Evolutionary conservation across 1,139 yeast species (phyloP).

Genomic region (Keqinozyma sinolaborantium): DNA sequence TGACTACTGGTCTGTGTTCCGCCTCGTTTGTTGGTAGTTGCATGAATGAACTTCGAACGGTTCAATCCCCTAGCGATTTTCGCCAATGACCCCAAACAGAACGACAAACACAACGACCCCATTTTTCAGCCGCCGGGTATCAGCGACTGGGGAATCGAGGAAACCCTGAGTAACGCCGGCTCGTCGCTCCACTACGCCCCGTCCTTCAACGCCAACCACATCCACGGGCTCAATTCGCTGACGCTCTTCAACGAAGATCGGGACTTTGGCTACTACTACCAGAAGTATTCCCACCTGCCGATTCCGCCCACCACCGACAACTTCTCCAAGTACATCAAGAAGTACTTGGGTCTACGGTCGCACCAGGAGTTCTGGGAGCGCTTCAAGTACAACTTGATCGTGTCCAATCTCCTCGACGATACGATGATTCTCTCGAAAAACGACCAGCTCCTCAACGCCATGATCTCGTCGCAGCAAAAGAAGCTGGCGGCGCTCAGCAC

Average conservation of each 20-base stretch:
- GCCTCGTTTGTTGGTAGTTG: too few species aligned
- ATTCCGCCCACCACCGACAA: constrained; percentile 18
- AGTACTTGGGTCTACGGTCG: constrained; percentile 22
- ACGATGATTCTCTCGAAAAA: constrained; percentile 43
- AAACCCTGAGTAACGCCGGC: constrained; percentile 12
- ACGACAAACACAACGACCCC: constrained; percentile 1
- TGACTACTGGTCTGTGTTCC: too few species aligned
- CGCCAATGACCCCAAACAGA: constrained; percentile 4
- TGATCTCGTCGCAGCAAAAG: constrained; percentile 5
- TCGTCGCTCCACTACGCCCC: constrained; percentile 2
- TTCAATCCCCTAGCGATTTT: constrained; percentile 29
- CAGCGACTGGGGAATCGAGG: constrained; percentile 46
- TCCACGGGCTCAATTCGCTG: constrained; percentile 2
- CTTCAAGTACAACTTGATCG: constrained; percentile 38
- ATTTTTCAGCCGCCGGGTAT: constrained; percentile 9
- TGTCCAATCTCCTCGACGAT: constrained; percentile 41
- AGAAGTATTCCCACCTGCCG: constrained; percentile 3
- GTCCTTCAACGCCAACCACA: constrained; percentile 5
- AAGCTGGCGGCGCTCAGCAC: neutral
- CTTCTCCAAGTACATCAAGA: constrained; percentile 23
- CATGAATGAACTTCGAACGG: constrained; percentile 31
- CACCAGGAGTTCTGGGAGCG: constrained; percentile 34
- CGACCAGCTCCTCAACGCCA: constrained; percentile 26
- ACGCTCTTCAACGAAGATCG: constrained; percentile 1
- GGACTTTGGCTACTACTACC: constrained; percentile 5